phyloP scores from a whole-genome alignment of 2,329 filamentous ascomycete species.

The Botrytis tulipae region DNA sequence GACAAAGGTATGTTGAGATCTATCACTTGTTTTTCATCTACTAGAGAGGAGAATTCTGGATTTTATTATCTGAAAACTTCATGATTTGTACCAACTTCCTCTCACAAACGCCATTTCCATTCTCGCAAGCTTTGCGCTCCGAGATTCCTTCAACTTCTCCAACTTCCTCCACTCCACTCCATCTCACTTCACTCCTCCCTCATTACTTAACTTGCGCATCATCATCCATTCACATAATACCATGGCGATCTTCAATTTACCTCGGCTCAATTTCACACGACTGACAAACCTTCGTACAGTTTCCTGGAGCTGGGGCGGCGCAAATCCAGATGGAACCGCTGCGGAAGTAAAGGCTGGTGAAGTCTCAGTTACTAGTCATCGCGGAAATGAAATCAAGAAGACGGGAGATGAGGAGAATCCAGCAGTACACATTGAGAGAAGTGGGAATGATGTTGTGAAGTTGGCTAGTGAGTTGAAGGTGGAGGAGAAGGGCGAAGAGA shows the following conservation, averaged over 20 bases:
- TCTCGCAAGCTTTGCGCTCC: background rate
- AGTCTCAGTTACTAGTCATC: slow-evolving; percentile 58
- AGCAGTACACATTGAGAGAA: slow-evolving; percentile 56
- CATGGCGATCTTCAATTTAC: background rate
- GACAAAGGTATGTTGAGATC: slow-evolving; percentile 45
- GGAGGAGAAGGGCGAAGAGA: slow-evolving; percentile 31
- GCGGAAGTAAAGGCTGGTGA: slow-evolving; percentile 58
- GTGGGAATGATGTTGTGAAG: slow-evolving; percentile 65
- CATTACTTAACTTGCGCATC: background rate
- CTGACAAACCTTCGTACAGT: slow-evolving; percentile 43
- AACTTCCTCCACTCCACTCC: background rate
- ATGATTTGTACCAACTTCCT: background rate
- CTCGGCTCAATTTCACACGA: background rate
- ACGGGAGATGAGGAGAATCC: slow-evolving; percentile 59
- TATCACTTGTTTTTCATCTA: background rate
- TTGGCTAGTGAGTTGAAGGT: slow-evolving; percentile 58
- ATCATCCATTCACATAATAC: background rate
- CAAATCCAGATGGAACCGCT: slow-evolving; percentile 56
- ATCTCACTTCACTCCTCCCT: background rate
- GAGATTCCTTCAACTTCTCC: background rate
- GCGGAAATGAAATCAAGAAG: slow-evolving; percentile 63
- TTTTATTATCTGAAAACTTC: background rate
- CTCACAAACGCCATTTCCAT: background rate
- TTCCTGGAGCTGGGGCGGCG: slow-evolving; percentile 60
- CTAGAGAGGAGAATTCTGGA: background rate